Evolutionary conservation across 2,329 filamentous ascomycete species (phyloP).

Genomic region (Trichoderma breve): DNA sequence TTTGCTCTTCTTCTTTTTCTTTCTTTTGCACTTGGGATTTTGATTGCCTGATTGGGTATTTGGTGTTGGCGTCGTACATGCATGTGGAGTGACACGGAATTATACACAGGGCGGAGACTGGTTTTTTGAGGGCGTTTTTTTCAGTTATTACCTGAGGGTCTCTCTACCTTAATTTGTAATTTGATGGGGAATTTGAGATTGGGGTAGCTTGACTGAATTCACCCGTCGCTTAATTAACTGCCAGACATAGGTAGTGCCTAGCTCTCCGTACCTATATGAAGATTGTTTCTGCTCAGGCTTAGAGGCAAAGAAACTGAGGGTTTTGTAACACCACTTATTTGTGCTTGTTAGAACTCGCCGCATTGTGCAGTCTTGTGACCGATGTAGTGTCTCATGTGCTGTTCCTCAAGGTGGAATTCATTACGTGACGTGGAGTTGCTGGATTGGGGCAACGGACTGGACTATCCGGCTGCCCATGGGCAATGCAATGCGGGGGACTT

Average conservation of each 20-base stretch:
- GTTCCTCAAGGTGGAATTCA: not conserved
- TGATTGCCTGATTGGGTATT: not conserved
- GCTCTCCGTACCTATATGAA: not conserved
- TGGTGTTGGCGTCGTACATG: not conserved
- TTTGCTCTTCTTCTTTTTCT: not conserved
- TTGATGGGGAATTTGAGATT: not conserved
- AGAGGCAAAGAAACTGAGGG: not conserved
- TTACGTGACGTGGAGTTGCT: conserved; percentile 13
- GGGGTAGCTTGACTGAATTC: not conserved
- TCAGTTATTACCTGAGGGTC: not conserved
- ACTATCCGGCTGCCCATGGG: not conserved
- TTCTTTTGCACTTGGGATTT: not conserved
- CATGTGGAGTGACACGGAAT: not conserved
- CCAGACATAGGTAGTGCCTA: not conserved
- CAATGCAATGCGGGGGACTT: not conserved
- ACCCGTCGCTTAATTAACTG: not conserved
- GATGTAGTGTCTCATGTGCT: not conserved
- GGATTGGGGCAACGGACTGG: not conserved
- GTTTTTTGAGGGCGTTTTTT: not conserved
- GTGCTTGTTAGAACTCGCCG: not conserved
- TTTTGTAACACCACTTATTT: not conserved
- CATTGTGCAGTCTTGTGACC: not conserved
- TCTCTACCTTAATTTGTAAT: not conserved
- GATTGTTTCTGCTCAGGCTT: not conserved
- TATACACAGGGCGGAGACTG: not conserved